Percentiles rank a stretch among this genome's conserved stretches.
Evolutionary conservation across 352 stramenopile species (phyloP).

Genomic region (Phytophthora podocarpi): DNA sequence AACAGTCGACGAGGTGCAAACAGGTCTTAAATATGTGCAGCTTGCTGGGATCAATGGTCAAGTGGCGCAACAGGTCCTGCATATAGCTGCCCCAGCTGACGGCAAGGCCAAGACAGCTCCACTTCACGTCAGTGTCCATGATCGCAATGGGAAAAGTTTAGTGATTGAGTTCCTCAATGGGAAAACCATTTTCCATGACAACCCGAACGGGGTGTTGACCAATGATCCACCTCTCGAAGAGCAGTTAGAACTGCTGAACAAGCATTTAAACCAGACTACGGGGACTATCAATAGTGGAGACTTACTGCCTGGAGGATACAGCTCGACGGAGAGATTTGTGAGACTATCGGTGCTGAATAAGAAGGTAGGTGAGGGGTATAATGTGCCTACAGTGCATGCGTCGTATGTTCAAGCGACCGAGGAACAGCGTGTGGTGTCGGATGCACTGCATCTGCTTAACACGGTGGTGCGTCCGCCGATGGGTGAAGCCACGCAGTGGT

Average conservation of each 20-base stretch:
- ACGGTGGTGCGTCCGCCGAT: slow-evolving; percentile 58
- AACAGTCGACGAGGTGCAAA: slow-evolving; percentile 60
- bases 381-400: slow-evolving; percentile 21
- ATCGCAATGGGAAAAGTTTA: slow-evolving; percentile 61
- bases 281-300: slow-evolving; percentile 25
- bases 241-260: slow-evolving; percentile 46
- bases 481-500: slow-evolving; percentile 67
- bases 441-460: slow-evolving; percentile 68
- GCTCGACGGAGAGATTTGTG: slow-evolving; percentile 57
- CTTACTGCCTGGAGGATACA: slow-evolving; percentile 56
- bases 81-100: slow-evolving; percentile 18
- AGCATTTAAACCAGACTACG: slow-evolving; percentile 17
- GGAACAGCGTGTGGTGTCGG: slow-evolving; percentile 59
- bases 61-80: slow-evolving; percentile 27
- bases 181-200: slow-evolving; percentile 59
- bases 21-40: slow-evolving; percentile 53
- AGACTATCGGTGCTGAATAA: slow-evolving; percentile 73
- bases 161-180: slow-evolving; percentile 78
- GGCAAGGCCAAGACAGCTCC: slow-evolving; percentile 38
- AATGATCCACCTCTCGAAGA: slow-evolving; percentile 67
- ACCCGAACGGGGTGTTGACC: slow-evolving; percentile 67
- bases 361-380: slow-evolving; percentile 45
- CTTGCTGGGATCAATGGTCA: slow-evolving; percentile 56
- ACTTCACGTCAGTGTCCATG: slow-evolving; percentile 71
- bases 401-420: slow-evolving; percentile 61